Base-by-base conservation (phyloP, 139 green algal species). In the Chlamydomonas schloesseri region DNA sequence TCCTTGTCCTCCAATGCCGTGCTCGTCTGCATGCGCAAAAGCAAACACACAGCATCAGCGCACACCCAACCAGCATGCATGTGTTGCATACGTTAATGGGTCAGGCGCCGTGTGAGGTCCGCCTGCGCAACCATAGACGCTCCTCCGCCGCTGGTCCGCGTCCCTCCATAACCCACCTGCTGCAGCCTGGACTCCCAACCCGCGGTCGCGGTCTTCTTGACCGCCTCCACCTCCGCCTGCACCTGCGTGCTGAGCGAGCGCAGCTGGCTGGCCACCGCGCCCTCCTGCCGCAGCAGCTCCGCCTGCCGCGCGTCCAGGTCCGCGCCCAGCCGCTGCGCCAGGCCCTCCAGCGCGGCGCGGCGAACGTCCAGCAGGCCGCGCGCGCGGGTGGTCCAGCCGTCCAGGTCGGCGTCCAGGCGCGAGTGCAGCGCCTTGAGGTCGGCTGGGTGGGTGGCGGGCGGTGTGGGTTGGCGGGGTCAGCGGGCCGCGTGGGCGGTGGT, bases 291-390 rank as follows among this genome's bases (percentile, higher is more conserved):
- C 21, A 28, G 14, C 28, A 87, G 81, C 69, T 87, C 69, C 24
- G 81, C 81, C 53, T 68, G 26, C 23, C 68, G 69, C 4, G 34
- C 33, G 28, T 87, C 81, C 53, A 87, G 58, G 69, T 87, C 81
- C 34, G 69, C 28, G 4, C 34, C 55, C 55, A 71, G 33, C 26
- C 81, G 28, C 31, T 60, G 34, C 1, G 81, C 50, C 14, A 87
- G 69, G 15, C 53, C 55, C 29, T 87, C 81, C 53, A 87, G 53
- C 69, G 81, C 69, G 1, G 81, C 68, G 2, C 36, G 11, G 15
- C 81, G 81, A 34, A 21, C n/a, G 68, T 87, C 81, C 68, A 87
- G 57, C 81, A 87, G 50, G 11, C 81, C 69, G 17, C 36, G 34
- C 0, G 81, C 69, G 8, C 81, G 81, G 8, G 36, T 5, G 6